Evolutionary conservation across 2,329 filamentous ascomycete genomes (phyloP).

Genomic region (Nothopassalora personata): DNA sequence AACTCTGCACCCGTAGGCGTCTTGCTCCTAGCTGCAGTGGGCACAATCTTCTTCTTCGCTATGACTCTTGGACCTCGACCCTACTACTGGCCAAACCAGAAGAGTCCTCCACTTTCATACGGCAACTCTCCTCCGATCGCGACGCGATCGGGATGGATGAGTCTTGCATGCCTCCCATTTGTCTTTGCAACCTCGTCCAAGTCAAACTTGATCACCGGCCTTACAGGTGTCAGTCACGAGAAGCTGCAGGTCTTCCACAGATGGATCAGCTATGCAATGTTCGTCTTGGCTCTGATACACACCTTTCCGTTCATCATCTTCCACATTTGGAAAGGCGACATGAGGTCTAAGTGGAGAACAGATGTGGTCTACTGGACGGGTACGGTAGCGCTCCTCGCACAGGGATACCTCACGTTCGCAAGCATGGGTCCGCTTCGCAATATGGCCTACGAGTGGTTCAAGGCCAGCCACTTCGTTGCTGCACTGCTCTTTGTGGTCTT

Average conservation of each 20-base stretch:
- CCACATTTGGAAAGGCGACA: conserved; percentile 45
- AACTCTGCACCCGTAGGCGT: conserved; percentile 45
- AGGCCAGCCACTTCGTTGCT: conserved; percentile 50
- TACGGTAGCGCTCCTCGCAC: conserved; percentile 47
- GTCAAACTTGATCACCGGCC: conserved; percentile 49
- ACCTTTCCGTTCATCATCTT: conserved; percentile 57
- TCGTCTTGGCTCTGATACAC: conserved; percentile 52
- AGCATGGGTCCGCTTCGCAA: conserved; percentile 50
- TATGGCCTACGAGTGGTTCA: conserved; percentile 58
- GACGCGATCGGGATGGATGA: conserved; percentile 50
- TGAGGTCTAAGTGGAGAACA: conserved; percentile 44
- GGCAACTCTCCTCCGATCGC: conserved; percentile 51
- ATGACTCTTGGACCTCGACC: conserved; percentile 38
- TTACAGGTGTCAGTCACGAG: conserved; percentile 55
- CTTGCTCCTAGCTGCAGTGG: conserved; percentile 37
- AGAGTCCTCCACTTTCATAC: conserved; percentile 30
- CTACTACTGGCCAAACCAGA: conserved; percentile 48
- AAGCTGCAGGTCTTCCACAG: conserved; percentile 53
- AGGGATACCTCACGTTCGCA: conserved; percentile 46
- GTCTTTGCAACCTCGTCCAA: conserved; percentile 43
- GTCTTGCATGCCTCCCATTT: conserved; percentile 49
- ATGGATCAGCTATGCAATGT: conserved; percentile 53
- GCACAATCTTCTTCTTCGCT: conserved; percentile 46
- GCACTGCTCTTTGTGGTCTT: conserved; percentile 53
- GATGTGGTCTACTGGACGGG: conserved; percentile 52